Base-by-base conservation (phyloP, 768 basidiomycete genomes). In the Epithele typhae region DNA sequence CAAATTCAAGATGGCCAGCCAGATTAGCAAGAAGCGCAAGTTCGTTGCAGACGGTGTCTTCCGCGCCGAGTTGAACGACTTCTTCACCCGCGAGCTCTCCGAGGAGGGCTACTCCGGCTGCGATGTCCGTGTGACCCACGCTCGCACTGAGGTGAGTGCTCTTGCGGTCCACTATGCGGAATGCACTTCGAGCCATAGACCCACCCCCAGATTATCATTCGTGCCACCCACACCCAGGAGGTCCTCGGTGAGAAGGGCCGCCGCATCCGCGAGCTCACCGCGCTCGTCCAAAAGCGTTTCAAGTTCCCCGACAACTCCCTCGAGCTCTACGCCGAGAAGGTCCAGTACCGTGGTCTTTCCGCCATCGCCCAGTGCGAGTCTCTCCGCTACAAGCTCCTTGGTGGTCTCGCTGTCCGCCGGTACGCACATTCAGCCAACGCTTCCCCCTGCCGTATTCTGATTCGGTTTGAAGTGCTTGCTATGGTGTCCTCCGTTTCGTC, bases 41-140 rank as follows among this genome's bases (percentile, higher is more conserved):
- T 94, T 95, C 63, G 89, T 95, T 63, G 92, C 93, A 46, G 94
- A 96, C 67, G 94, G 94, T 84, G 94, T 97, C 47, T 95, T 94
- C 81, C 92, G 92, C 67, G 96, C 96, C 58, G 96, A 99, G 74
- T 82, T 99, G 68, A 92, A 92, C 66, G 96, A 99, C 72, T 98
- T 99, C 81, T 96, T 98, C 71, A 91, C 84, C 50, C 85, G 93
- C 59, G 95, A 98, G 72, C 89, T 98, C 61, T 90, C 96, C 45
- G 94, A 94, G 73, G 96, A 99, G 72, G 95, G 95, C 59, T 99
- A 98, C 81, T 98, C 96, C 73, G 96, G 96, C 45, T 99, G 96
- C 70, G 96, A 99, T 73, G 96, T 99, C 68, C 92, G 96, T 64
- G 94, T 97, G 53, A 97, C 96, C 58, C 95, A 98, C 69, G 94